Base-by-base conservation (phyloP, 1,284 basidiomycete species). In the Heterobasidion annosum region DNA sequence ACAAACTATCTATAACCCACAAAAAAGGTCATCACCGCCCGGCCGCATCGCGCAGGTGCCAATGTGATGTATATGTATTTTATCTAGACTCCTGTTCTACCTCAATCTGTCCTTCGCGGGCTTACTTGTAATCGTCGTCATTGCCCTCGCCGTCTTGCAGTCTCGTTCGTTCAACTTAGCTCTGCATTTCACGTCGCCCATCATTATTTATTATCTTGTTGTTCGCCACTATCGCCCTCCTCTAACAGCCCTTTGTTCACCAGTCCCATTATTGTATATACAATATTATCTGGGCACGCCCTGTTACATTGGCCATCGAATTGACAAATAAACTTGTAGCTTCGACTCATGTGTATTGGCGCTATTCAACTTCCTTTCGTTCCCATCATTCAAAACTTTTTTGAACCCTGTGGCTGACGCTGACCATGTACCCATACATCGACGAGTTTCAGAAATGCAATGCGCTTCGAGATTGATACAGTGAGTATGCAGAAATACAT, bases 111-210 rank as follows among this genome's bases (percentile, higher is more conserved):
- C 44, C 8, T 35, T 8, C 15, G 32, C n/a, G 25, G 34, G 35
- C 35, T 47, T 13, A 48, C n/a, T 16, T n/a, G 2, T n/a, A 13
- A 18, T 10, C 15, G 44, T 25, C 55, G 50, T 8, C 15, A 40
- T 25, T 55, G 48, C 55, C 44, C 54, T 35, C 43, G 61, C 52
- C 6, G 52, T 66, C 34, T 40, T 7, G 37, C n/a, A 2, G 37
- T 40, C 37, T 40, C 37, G 1, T 40, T 40, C 3, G 25, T 25
- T 25, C 25, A 25, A 25, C 25, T 25, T 5, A 25, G 25, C 25
- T 25, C 25, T 25, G 25, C 25, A 25, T 25, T 25, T 25, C 25
- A 25, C 25, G 25, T 5, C 25, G 25, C 25, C 4, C 25, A 25
- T 25, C 5, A 25, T 25, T 25, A 25, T 25, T 25, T 25, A 25